phyloP scores from a whole-genome alignment of 768 basidiomycete species.

The Trichaptum fuscoviolaceum region DNA sequence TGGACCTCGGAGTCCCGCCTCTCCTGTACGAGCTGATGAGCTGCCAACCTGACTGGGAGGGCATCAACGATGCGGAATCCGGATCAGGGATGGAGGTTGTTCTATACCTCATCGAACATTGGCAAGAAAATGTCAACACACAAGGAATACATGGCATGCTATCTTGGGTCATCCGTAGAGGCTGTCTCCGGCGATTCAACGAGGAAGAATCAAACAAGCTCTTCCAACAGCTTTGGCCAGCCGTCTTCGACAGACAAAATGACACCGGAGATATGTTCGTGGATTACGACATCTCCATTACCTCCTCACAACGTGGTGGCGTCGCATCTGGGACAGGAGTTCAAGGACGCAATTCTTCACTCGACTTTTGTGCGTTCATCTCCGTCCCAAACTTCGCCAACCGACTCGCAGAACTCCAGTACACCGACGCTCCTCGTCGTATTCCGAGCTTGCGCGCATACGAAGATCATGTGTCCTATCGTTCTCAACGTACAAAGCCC shows the following conservation, averaged over 20 bases:
- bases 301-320: background rate
- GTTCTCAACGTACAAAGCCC: background rate
- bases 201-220: background rate
- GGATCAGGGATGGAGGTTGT: background rate
- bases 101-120: background rate
- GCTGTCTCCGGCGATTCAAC: background rate
- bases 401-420: background rate
- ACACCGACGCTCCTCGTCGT: background rate
- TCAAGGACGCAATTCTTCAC: background rate
- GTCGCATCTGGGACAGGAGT: background rate
- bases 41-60: background rate
- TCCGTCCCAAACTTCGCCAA: background rate
- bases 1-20: background rate
- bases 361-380: background rate
- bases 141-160: slow-evolving; percentile 73
- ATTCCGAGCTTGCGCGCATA: too few relatives aligned
- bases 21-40: background rate
- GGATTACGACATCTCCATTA: background rate
- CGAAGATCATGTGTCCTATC: background rate
- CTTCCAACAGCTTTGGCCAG: background rate
- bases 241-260: background rate
- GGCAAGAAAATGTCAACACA: slow-evolving; percentile 56
- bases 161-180: slow-evolving; percentile 67
- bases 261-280: background rate
- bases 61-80: background rate